Evolutionary conservation across 2,329 filamentous ascomycete species (phyloP).

Genomic region (Anthostomella pinea): DNA sequence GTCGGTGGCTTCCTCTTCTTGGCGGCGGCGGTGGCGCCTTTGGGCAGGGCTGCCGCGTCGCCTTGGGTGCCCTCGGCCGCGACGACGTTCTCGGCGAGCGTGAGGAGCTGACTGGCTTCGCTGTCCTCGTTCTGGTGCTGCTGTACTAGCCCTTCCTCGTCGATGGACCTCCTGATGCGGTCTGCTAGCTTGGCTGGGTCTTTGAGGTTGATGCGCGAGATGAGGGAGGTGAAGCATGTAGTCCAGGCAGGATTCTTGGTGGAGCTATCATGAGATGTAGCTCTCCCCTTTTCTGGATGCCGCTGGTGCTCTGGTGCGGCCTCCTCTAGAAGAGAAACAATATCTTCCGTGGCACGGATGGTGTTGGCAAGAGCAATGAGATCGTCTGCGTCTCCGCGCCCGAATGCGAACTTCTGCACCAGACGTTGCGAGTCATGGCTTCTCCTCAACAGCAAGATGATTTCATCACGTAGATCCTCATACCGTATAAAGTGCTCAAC

Average conservation of each 20-base stretch:
- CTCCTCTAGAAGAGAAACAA: conserved; percentile 48
- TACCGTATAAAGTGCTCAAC: conserved; percentile 71
- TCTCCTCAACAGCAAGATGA: conserved; percentile 65
- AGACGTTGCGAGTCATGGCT: conserved; percentile 86
- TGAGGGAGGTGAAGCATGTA: conserved; percentile 26
- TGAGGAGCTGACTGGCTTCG: conserved; percentile 67
- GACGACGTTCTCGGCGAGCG: conserved; percentile 70
- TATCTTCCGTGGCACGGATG: conserved; percentile 68
- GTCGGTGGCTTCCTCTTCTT: conserved; percentile 43
- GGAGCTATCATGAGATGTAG: conserved; percentile 25
- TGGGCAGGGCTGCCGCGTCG: conserved; percentile 52
- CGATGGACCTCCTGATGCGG: conserved; percentile 75
- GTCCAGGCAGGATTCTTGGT: conserved; percentile 36
- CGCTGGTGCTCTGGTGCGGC: conserved; percentile 7
- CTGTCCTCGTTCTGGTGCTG: conserved; percentile 75
- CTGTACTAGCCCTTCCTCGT: conserved; percentile 84
- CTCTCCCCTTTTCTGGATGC: background rate
- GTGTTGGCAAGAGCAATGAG: conserved; percentile 80
- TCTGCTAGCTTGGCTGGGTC: conserved; percentile 66
- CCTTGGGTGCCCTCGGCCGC: conserved; percentile 62
- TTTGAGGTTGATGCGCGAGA: conserved; percentile 59
- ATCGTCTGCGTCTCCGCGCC: conserved; percentile 89
- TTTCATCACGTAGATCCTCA: conserved; percentile 64
- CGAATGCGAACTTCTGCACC: conserved; percentile 90
- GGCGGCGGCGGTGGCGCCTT: conserved; percentile 35